These are phyloP conservation scores for Hygrophila difformis DNA, from an alignment of 257 asterid genomes.

Conservation along the genomic window DNA sequence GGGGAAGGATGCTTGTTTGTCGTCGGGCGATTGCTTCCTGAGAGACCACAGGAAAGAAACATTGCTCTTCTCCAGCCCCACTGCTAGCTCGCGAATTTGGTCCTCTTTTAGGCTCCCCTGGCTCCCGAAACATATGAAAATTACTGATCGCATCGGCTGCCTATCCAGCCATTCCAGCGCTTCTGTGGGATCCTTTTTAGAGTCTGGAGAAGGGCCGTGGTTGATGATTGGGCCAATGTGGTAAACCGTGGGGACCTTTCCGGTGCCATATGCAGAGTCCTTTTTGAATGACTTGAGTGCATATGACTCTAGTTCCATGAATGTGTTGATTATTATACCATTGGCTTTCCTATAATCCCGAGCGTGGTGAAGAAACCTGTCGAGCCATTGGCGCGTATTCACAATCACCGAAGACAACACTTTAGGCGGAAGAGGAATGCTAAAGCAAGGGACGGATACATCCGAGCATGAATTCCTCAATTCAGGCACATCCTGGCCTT, in stretches of 20 bases:
- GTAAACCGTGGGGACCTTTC: constrained; percentile 33
- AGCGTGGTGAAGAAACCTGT: constrained; percentile 42
- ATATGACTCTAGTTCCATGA: constrained; percentile 36
- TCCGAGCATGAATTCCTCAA: constrained; percentile 19
- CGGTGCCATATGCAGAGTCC: constrained; percentile 16
- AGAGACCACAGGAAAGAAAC: constrained; percentile 46
- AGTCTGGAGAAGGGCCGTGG: constrained; percentile 13
- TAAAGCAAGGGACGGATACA: constrained; percentile 32
- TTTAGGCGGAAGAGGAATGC: constrained; percentile 28
- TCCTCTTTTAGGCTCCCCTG: constrained; percentile 33
- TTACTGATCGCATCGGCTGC: constrained; percentile 31
- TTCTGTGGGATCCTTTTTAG: constrained; percentile 4
- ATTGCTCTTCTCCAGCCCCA: constrained; percentile 39
- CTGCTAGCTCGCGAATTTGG: constrained; percentile 34
- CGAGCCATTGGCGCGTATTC: constrained; percentile 32
- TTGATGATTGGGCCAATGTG: constrained; percentile 53
- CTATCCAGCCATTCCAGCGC: constrained; percentile 35
- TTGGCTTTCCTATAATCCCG: constrained; percentile 47
- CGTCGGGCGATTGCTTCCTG: constrained; percentile 18
- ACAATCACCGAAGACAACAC: constrained; percentile 38
- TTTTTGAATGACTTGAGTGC: constrained; percentile 30
- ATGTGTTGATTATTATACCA: constrained; percentile 53
- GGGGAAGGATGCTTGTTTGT: constrained; percentile 25
- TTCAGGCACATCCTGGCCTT: constrained; percentile 26
- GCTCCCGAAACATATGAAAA: constrained; percentile 50